Evolutionary conservation across 2,329 filamentous ascomycete genomes (phyloP).

Genomic region (Fusarium secorum): DNA sequence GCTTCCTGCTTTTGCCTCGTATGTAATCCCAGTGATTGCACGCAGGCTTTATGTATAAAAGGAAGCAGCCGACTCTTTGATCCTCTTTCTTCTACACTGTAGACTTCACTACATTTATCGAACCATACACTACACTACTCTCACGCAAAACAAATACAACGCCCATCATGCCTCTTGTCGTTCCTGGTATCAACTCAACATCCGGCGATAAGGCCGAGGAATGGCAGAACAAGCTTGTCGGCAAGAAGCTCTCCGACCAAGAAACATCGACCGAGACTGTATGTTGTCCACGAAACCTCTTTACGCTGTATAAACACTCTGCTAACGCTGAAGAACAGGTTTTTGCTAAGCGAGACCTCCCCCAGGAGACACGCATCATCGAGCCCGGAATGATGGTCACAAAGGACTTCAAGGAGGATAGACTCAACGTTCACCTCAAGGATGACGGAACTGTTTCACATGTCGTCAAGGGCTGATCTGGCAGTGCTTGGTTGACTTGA

Average conservation of each 20-base stretch:
- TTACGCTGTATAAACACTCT: not conserved
- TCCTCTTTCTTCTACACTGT: not conserved
- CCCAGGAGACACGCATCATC: slow-evolving; percentile 64
- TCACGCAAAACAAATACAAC: not conserved
- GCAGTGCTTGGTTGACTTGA: not conserved
- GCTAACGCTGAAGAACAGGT: slow-evolving; percentile 49
- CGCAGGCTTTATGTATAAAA: slow-evolving; percentile 26
- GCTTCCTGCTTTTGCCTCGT: slow-evolving; percentile 16
- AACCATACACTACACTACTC: not conserved
- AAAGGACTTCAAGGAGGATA: slow-evolving; percentile 61
- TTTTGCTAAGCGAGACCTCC: slow-evolving; percentile 68
- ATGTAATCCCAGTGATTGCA: slow-evolving; percentile 2
- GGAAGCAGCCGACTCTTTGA: not conserved
- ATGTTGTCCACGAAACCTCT: slow-evolving; percentile 29
- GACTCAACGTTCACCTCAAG: slow-evolving; percentile 67
- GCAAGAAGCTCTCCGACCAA: slow-evolving; percentile 67
- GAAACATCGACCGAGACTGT: slow-evolving; percentile 61
- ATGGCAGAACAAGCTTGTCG: slow-evolving; percentile 69
- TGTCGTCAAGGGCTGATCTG: slow-evolving; percentile 61
- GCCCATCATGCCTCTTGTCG: slow-evolving; percentile 69
- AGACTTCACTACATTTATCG: not conserved
- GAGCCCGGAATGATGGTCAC: slow-evolving; percentile 65
- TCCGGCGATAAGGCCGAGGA: slow-evolving; percentile 59
- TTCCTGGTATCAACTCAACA: slow-evolving; percentile 63
- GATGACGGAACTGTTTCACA: slow-evolving; percentile 68